Base-by-base conservation (phyloP, 495 filamentous ascomycete species). In the Podospora comata region DNA sequence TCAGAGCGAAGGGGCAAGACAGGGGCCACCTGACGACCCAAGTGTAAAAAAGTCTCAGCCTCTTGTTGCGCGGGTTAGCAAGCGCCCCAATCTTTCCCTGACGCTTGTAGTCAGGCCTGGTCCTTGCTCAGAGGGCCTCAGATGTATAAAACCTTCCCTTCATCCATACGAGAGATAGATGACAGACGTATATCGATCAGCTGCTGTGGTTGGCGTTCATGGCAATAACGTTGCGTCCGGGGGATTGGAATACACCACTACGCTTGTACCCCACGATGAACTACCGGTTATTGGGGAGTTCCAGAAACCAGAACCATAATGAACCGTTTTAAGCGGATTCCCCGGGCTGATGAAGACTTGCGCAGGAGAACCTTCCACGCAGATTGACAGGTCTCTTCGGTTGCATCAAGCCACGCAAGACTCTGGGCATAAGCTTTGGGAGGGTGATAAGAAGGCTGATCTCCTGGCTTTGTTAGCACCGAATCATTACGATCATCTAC, bases 301-400 rank as follows among this genome's bases (percentile, higher is more conserved):
- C n/a, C 23, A 27, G 19, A 9, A 20, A 58, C 56, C 56, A 58
- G 23, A 20, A 27, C 23, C 16, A 58, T 58, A 58, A 58, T 27
- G 56, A 20, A 58, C 23, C 56, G 23, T 58, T 58, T 58, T 58
- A 58, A 58, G 56, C 56, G 56, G 56, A 20, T 20, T 19, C 56
- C 13, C n/a, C 18, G 23, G 5, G 19, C 20, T 20, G 56, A 58
- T 58, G 56, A 20, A 20, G 23, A 5, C 56, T 26, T 58, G 56
- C 56, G 56, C 56, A 58, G 13, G 23, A 27, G 56, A 27, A 58
- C n/a, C 19, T 20, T 20, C 56, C n/a, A 20, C 23, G n/a, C 56
- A 27, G 23, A 26, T 20, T 27, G 19, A 58, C 56, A 20, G 56
- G 1, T 20, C 3, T 9, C 7, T 58, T 58, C 23, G 56, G 23